Base-by-base conservation (phyloP, 495 filamentous ascomycete species). In the Podospora pseudoanserina region DNA sequence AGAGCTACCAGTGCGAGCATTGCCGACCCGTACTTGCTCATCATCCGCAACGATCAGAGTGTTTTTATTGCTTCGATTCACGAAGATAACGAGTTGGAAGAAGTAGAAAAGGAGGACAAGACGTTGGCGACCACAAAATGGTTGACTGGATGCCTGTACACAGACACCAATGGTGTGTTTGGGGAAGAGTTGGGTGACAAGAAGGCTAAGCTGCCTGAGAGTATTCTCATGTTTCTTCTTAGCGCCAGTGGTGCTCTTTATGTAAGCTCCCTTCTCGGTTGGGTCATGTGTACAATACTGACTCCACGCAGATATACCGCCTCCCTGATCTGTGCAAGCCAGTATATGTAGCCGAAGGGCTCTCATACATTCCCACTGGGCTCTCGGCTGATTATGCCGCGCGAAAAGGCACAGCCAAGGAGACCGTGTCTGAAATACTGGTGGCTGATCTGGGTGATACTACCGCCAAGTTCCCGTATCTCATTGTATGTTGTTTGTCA, bases 391-490 rank as follows among this genome's bases (percentile, higher is more conserved):
- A 93, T 9, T 90, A 87, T 67, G 75, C 82, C 1, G 87, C 86
- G 15, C 88, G 89, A 73, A 86, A 89, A 74, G 87, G 86, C n/a
- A 87, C 86, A 44, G 84, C 85, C 9, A 89, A 88, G 70, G 93
- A 93, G 72, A 80, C 79, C 1, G 73, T 98, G 5, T 86, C 86
- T 20, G 93, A 98, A 74, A 84, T 94, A 30, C 70, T 97, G 30
- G 84, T 97, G 5, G 88, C 93, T 58, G 90, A 97, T 67, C 84
- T 99, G 56, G 95, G 95, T 13, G 92, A 97, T 77, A 74, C 83
- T 9, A 86, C 82, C 23, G 80, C 83, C 34, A 89, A 83, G 68
- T 87, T 85, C 15, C 92, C 95, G 23, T 91, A 95, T 76, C 81
- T 99, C 49, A 87, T 98, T 74, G 90, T 94, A 81, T 39, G 74